Evolutionary conservation across 2,329 filamentous ascomycete species (phyloP).

Genomic region (Epichloe gansuensis): DNA sequence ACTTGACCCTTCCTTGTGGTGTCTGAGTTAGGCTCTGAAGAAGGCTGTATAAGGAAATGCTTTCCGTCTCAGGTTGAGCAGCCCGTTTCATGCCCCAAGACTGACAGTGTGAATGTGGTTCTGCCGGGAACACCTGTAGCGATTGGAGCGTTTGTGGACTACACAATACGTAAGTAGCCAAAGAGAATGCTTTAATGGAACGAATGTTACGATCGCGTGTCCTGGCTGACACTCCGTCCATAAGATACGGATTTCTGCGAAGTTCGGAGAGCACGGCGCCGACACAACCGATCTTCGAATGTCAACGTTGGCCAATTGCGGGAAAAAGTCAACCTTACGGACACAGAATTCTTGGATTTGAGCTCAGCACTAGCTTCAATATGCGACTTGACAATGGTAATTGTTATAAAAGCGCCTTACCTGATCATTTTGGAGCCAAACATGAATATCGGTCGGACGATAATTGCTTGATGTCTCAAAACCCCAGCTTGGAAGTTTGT

Average conservation of each 20-base stretch:
- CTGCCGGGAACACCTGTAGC: slow-evolving; percentile 72
- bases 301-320: slow-evolving; percentile 5
- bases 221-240: not conserved
- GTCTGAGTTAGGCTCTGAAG: slow-evolving; percentile 66
- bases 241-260: slow-evolving; percentile 44
- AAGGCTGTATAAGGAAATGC: slow-evolving; percentile 69
- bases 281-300: slow-evolving; percentile 58
- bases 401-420: not conserved
- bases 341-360: slow-evolving; percentile 59
- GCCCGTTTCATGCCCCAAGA: slow-evolving; percentile 42
- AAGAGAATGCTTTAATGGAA: slow-evolving; percentile 50
- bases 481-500: not conserved
- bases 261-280: slow-evolving; percentile 77
- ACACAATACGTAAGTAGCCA: slow-evolving; percentile 58
- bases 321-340: slow-evolving; percentile 30
- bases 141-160: slow-evolving; percentile 69
- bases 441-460: not conserved
- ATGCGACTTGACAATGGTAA: not conserved
- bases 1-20: slow-evolving; percentile 58
- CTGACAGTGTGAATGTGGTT: slow-evolving; percentile 71
- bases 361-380: slow-evolving; percentile 21
- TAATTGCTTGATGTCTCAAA: not conserved
- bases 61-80: slow-evolving; percentile 58
- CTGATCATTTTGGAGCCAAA: not conserved
- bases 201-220: not conserved